Evolutionary conservation across 257 asterid species (phyloP), one percentile per base, ranked within the genome.

Genomic region (Fraxinus cuspidata): DNA sequence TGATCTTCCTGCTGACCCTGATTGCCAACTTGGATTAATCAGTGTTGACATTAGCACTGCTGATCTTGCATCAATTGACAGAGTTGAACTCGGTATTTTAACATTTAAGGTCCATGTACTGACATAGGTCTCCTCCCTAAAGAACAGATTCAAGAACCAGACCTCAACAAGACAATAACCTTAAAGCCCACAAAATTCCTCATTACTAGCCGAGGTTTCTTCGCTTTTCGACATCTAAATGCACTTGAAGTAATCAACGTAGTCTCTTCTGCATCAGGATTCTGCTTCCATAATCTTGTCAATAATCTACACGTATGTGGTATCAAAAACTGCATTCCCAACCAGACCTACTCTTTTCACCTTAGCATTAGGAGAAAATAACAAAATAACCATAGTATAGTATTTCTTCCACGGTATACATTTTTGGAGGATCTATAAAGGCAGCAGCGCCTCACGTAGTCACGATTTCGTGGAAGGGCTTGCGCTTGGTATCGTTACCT

Each of bases 401-500:
- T 86, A 44, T 86, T 92, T 7, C 97, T 32, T 32, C 98, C 11
- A 83, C 86, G 7, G 94, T 86, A 7, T 88, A 88, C 86, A 87
- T 93, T n/a, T 16, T 87, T 23, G 88, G 77, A 28, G 94, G 94
- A 2, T 92, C 90, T 5, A 77, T 89, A 68, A 80, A 84, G 49
- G 92, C 93, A 35, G 94, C 97, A 1, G 88, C 90, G 13, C 96
- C 98, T 2, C 98, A 92, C 71, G 74, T 93, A 86, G 92, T 79
- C 98, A 92, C 76, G 87, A 90, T 25, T 87, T 90, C 82, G 83
- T 88, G 93, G 98, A 93, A 78, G 97, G 98, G 2, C 58, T 93
- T 1, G 80, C 94, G 15, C 87, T 87, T 47, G 76, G 1, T 88
- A 85, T 87, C 98, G 51, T 74, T 92, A 15, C 98, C 98, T 4